Percentiles rank a stretch among this genome's conserved stretches.
These are phyloP conservation scores for Malassezia pachydermatis DNA, from an alignment of 1,284 basidiomycete species.

Conservation along the genomic window DNA sequence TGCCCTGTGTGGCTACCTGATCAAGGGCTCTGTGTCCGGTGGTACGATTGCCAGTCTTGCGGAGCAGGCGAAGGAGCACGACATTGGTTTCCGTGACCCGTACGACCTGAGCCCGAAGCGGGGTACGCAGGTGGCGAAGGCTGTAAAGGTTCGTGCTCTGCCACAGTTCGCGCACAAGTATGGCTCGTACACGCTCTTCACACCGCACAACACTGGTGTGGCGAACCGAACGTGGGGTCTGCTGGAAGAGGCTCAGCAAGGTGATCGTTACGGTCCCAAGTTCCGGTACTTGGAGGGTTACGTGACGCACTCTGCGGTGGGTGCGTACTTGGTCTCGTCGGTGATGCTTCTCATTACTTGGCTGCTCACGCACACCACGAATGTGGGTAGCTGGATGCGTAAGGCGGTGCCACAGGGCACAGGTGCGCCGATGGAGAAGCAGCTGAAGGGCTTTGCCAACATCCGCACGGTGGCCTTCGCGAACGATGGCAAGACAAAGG, in stretches of 20 bases:
- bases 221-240: slow-evolving; percentile 72
- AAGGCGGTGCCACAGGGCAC: slow-evolving; percentile 10
- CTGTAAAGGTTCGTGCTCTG: slow-evolving; percentile 54
- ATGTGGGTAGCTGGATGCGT: neutral
- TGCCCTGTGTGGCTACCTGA: slow-evolving; percentile 48
- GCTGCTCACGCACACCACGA: neutral
- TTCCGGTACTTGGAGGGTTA: slow-evolving; percentile 69
- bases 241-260: slow-evolving; percentile 50
- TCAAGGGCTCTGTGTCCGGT: slow-evolving; percentile 57
- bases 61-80: slow-evolving; percentile 49
- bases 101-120: slow-evolving; percentile 24
- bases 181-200: slow-evolving; percentile 61
- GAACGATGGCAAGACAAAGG: slow-evolving; percentile 50
- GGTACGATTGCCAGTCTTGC: slow-evolving; percentile 60
- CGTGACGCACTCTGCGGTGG: slow-evolving; percentile 45
- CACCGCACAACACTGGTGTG: slow-evolving; percentile 56
- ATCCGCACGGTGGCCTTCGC: slow-evolving; percentile 48
- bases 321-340: slow-evolving; percentile 4
- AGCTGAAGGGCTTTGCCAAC: slow-evolving; percentile 9
- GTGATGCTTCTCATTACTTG: slow-evolving; percentile 7
- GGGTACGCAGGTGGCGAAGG: slow-evolving; percentile 42
- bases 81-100: slow-evolving; percentile 57
- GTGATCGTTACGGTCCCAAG: slow-evolving; percentile 47
- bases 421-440: slow-evolving; percentile 11
- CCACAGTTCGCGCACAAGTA: slow-evolving; percentile 51